These are phyloP conservation scores for Colletotrichum sp. DNA, from an alignment of 2,329 filamentous ascomycete genomes.

Conservation along the genomic window DNA sequence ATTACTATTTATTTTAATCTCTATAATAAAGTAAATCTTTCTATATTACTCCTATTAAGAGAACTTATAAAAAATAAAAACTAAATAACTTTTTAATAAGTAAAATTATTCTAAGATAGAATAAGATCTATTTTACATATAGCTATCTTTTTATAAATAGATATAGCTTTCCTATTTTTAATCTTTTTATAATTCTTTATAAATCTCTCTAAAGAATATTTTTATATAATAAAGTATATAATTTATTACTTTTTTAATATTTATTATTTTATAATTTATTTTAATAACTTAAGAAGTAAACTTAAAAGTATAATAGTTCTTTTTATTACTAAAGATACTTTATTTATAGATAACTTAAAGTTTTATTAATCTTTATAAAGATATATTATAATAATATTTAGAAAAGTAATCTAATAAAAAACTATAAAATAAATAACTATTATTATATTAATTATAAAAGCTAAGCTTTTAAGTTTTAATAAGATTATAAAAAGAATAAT, in stretches of 20 bases:
- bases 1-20: not conserved
- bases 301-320: accelerated
- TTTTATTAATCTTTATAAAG: not conserved
- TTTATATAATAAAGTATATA: too few species aligned
- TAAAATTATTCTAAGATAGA: too few species aligned
- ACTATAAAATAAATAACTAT: not conserved
- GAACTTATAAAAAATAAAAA: too few species aligned
- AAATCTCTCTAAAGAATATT: too few species aligned
- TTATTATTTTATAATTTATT: too few species aligned
- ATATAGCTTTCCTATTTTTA: too few species aligned
- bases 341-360: not conserved
- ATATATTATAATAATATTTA: not conserved
- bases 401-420: not conserved
- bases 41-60: not conserved
- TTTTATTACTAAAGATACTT: not conserved
- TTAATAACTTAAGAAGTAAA: too few species aligned
- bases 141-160: too few species aligned
- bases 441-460: not conserved
- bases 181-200: accelerated
- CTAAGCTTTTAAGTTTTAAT: too few species aligned
- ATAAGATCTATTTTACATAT: too few species aligned
- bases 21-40: not conserved
- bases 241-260: too few species aligned
- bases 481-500: not conserved
- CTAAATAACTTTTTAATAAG: too few species aligned